phyloP scores from a whole-genome alignment of 2,329 filamentous ascomycete genomes.

The Pyrenophora graminea region DNA sequence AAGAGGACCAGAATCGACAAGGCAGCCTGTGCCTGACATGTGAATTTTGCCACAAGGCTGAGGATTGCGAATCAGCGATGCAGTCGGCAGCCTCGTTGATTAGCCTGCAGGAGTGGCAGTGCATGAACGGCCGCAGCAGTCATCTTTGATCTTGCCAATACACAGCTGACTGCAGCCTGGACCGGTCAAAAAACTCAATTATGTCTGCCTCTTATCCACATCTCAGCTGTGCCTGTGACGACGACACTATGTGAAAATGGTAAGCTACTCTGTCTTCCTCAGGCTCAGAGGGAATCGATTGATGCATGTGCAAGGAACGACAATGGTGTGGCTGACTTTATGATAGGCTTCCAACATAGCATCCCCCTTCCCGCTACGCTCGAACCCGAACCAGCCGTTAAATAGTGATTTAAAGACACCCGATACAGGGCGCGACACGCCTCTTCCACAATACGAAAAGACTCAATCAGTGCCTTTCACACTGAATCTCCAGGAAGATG shows the following conservation, averaged over 20 bases:
- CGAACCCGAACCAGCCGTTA: slow-evolving; percentile 5
- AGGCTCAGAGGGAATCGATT: background rate
- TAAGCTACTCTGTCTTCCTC: slow-evolving; percentile 12
- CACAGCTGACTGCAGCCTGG: slow-evolving; percentile 25
- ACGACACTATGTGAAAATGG: slow-evolving; percentile 22
- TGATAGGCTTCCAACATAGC: slow-evolving; percentile 30
- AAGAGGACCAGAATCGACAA: background rate
- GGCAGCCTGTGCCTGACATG: slow-evolving; percentile 3
- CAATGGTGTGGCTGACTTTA: slow-evolving; percentile 10
- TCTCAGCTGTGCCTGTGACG: slow-evolving; percentile 18
- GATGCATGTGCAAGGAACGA: too few relatives aligned
- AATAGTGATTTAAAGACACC: slow-evolving; percentile 20
- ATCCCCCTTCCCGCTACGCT: slow-evolving; percentile 24
- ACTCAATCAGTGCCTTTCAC: slow-evolving; percentile 34
- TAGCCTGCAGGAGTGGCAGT: slow-evolving; percentile 17
- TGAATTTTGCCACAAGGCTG: slow-evolving; percentile 1
- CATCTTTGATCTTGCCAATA: background rate
- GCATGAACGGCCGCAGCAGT: slow-evolving; percentile 13
- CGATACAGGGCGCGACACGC: slow-evolving; percentile 29
- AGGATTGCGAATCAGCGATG: slow-evolving; percentile 7
- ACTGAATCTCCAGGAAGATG: slow-evolving; percentile 38
- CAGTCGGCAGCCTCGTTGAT: slow-evolving; percentile 11
- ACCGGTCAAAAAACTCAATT: slow-evolving; percentile 22
- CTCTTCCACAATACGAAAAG: slow-evolving; percentile 36
- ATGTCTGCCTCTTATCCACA: slow-evolving; percentile 13